Evolutionary conservation across 1,284 basidiomycete species (phyloP).

Genomic region (Ustilago trichophora): DNA sequence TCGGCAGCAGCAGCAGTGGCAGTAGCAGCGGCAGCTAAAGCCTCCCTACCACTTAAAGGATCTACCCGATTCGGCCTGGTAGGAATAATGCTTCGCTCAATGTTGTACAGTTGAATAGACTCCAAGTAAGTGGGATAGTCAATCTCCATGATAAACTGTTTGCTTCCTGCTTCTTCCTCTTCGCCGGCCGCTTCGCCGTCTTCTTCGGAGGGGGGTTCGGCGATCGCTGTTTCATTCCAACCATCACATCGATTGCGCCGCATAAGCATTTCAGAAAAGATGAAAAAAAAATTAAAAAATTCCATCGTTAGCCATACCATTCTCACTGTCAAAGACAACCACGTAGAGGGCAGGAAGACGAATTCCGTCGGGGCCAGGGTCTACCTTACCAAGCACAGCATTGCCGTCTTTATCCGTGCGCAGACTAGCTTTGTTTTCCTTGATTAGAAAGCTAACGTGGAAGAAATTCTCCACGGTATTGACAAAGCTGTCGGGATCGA

Average conservation of each 20-base stretch:
- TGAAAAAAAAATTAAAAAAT: no score
- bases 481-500: conserved; percentile 86
- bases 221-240: no score
- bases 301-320: no score
- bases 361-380: no score
- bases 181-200: not conserved
- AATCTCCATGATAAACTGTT: conserved; percentile 85
- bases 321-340: no score
- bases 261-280: no score
- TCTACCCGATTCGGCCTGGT: conserved; percentile 31
- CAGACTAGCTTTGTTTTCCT: conserved; percentile 77
- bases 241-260: no score
- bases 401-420: conserved; percentile 73
- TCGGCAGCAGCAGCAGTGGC: no score
- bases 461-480: conserved; percentile 94
- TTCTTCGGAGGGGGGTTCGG: conserved; percentile 4
- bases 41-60: conserved; percentile 13
- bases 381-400: conserved; percentile 77
- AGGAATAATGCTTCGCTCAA: conserved; percentile 71
- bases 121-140: conserved; percentile 82
- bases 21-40: conserved; percentile 1
- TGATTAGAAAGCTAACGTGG: conserved; percentile 87
- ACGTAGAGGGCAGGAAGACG: not conserved
- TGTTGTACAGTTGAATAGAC: conserved; percentile 81
- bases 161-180: conserved; percentile 68